phyloP scores from a whole-genome alignment of 441 rosid genomes.

The Iberis amara region DNA sequence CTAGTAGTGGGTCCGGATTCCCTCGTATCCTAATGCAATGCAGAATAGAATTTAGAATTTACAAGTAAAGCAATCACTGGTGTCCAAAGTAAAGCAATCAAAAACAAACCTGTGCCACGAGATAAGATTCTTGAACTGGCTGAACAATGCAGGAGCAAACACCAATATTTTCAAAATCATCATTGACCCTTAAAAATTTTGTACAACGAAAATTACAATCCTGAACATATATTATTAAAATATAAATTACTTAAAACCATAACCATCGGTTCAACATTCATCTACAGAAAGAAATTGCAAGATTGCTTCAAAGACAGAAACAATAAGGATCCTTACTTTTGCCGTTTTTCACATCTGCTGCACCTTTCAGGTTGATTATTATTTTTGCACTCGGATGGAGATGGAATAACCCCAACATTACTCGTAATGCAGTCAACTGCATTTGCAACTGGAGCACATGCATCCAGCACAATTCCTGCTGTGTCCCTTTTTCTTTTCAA shows the following conservation, averaged over 20 bases:
- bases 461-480: constrained; percentile 30
- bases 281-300: constrained; percentile 17
- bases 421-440: constrained; percentile 22
- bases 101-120: constrained; percentile 37
- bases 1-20: constrained; percentile 34
- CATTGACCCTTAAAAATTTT: constrained; percentile 36
- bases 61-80: constrained; percentile 12
- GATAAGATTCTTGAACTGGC: constrained; percentile 23
- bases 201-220: constrained; percentile 21
- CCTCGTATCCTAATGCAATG: constrained; percentile 57
- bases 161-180: constrained; percentile 30
- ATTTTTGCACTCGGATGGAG: constrained; percentile 21
- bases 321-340: constrained; percentile 40
- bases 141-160: constrained; percentile 34
- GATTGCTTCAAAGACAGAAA: constrained; percentile 17
- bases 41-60: constrained; percentile 14
- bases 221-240: not conserved
- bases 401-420: constrained; percentile 23
- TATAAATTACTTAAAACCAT: not conserved
- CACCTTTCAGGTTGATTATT: constrained; percentile 25
- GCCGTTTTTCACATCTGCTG: constrained; percentile 35
- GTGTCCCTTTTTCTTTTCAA: constrained; percentile 38
- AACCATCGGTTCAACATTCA: constrained; percentile 9
- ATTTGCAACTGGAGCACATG: constrained; percentile 26
- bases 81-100: constrained; percentile 18